A percentile compares a stretch with the other conserved stretches of the same genome.
Conservation (phyloP, 2,329 filamentous ascomycete genomes). For the Ceratocystis variospora region DNA sequence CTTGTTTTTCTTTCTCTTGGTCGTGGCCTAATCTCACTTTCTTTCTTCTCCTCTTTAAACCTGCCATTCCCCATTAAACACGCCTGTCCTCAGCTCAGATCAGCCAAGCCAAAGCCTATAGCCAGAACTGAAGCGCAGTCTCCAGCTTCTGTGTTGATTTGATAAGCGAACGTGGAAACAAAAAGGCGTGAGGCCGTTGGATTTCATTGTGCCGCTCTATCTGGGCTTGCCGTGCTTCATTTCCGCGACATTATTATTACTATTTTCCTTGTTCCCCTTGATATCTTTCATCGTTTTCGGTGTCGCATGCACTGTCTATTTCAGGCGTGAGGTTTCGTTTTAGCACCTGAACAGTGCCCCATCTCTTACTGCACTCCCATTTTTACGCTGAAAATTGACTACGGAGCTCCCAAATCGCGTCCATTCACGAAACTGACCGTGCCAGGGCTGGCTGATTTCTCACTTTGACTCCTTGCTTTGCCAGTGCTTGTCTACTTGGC, state of each 20-base stretch:
- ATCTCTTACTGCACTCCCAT: neutral
- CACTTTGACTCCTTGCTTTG: slow-evolving; percentile 5
- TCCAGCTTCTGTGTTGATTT: neutral
- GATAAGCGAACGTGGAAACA: neutral
- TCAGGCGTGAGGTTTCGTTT: slow-evolving; percentile 13
- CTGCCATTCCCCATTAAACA: slow-evolving; percentile 6
- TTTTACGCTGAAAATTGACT: neutral
- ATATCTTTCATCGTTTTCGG: slow-evolving; percentile 12
- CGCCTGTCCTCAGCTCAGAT: neutral
- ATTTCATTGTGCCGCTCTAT: neutral
- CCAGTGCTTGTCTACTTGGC: neutral
- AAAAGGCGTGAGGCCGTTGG: neutral
- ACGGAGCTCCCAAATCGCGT: slow-evolving; percentile 7
- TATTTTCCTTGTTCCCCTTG: neutral
- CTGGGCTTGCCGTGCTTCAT: neutral
- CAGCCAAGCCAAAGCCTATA: neutral
- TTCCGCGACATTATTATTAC: neutral
- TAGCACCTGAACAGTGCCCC: neutral
- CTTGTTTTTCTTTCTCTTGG: neutral
- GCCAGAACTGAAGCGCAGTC: neutral
- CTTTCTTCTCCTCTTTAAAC: slow-evolving; percentile 10
- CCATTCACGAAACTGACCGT: slow-evolving; percentile 8
- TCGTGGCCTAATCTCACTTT: slow-evolving; percentile 11
- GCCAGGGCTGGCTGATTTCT: slow-evolving; percentile 4
- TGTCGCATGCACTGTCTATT: slow-evolving; percentile 20